These are phyloP conservation scores for Pestalotiopsis sp. DNA, from an alignment of 2,329 filamentous ascomycete species.

Conservation along the genomic window DNA sequence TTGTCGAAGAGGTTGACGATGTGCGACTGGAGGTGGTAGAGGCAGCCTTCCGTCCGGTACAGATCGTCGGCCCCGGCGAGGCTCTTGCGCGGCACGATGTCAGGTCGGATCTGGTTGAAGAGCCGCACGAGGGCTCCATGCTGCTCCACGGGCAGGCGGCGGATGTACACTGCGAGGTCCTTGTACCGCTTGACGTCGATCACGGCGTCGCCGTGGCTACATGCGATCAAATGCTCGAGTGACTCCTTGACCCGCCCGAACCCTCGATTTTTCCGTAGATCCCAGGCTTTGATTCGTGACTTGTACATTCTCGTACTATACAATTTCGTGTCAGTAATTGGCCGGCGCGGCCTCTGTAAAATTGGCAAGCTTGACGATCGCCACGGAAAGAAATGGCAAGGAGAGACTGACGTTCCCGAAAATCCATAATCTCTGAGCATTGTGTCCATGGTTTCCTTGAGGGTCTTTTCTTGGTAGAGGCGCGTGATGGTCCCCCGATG, in stretches of 20 bases:
- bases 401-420: not conserved
- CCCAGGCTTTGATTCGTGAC: not conserved
- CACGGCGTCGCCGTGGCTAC: not conserved
- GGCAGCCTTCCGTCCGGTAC: not conserved
- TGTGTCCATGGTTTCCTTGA: not conserved
- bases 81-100: not conserved
- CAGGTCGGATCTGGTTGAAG: not conserved
- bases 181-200: not conserved
- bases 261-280: not conserved
- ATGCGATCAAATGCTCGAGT: not conserved
- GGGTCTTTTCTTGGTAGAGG: not conserved
- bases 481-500: not conserved
- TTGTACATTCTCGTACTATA: conserved; percentile 2
- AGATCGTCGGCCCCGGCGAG: not conserved
- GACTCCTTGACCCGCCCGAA: not conserved
- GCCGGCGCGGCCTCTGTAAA: not conserved
- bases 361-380: not conserved
- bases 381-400: not conserved
- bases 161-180: not conserved
- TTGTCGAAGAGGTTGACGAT: not conserved
- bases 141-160: not conserved
- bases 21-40: not conserved
- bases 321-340: not conserved
- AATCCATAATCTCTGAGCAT: not conserved
- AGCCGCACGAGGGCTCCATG: not conserved